These are phyloP conservation scores for Hypomyces rosellus DNA, from an alignment of 2,329 filamentous ascomycete genomes.

Conservation along the genomic window DNA sequence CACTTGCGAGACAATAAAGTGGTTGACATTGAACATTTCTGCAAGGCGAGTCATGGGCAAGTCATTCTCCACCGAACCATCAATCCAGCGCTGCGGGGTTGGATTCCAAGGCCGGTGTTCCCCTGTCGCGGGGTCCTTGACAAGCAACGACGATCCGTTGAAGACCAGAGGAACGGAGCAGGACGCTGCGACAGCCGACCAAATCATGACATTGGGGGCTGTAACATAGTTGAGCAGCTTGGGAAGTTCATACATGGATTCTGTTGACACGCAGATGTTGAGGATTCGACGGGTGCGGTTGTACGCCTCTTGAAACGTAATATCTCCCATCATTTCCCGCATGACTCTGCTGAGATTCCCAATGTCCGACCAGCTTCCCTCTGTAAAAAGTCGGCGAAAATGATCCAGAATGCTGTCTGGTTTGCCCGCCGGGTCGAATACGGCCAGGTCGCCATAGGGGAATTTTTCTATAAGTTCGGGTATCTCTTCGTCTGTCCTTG, in stretches of 20 bases:
- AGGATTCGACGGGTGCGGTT: slow-evolving; percentile 87
- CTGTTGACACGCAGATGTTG: slow-evolving; percentile 89
- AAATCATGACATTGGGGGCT: slow-evolving; percentile 88
- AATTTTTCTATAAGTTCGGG: slow-evolving; percentile 63
- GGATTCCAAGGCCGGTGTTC: slow-evolving; percentile 79
- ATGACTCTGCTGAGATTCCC: slow-evolving; percentile 75
- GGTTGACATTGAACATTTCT: slow-evolving; percentile 97
- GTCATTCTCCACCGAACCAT: slow-evolving; percentile 92
- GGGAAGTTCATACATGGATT: slow-evolving; percentile 80
- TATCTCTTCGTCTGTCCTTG: slow-evolving; percentile 71
- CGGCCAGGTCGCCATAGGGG: slow-evolving; percentile 71
- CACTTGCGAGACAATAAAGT: slow-evolving; percentile 95
- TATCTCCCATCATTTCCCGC: slow-evolving; percentile 72
- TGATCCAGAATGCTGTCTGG: slow-evolving; percentile 61
- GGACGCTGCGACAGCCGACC: slow-evolving; percentile 93
- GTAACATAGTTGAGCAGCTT: slow-evolving; percentile 87
- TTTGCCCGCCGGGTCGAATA: slow-evolving; percentile 61
- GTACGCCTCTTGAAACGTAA: slow-evolving; percentile 94
- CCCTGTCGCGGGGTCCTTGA: slow-evolving; percentile 78
- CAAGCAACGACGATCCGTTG: slow-evolving; percentile 67
- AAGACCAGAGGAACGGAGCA: slow-evolving; percentile 90
- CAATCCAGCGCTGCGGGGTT: slow-evolving; percentile 79
- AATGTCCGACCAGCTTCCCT: slow-evolving; percentile 81
- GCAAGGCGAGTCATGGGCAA: slow-evolving; percentile 83
- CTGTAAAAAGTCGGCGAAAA: slow-evolving; percentile 67